A percentile compares a stretch with the other conserved stretches of the same genome.
These are phyloP conservation scores for Cucurbita pepo DNA, from an alignment of 306 rosid species.

Conservation along the genomic window DNA sequence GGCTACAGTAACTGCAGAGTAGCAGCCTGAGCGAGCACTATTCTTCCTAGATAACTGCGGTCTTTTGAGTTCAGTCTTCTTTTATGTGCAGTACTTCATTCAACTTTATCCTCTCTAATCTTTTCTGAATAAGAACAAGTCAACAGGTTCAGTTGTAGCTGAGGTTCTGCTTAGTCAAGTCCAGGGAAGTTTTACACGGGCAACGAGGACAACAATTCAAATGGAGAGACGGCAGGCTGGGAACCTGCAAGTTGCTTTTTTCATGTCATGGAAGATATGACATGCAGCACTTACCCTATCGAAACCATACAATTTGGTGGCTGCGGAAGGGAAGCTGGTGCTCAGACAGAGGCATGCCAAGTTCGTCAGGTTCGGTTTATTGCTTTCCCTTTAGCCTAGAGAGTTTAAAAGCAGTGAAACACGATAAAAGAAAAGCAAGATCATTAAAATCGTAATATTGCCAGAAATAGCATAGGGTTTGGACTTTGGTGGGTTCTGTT, in stretches of 20 bases:
- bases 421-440: background rate
- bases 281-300: background rate
- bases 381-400: background rate
- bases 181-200: background rate
- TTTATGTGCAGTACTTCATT: background rate
- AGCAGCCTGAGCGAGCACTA: background rate
- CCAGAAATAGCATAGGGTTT: background rate
- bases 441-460: background rate
- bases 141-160: conserved; percentile 1
- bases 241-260: background rate
- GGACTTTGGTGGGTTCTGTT: background rate
- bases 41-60: background rate
- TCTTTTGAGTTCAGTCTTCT: background rate
- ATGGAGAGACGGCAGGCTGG: background rate
- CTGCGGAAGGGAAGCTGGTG: background rate
- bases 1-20: background rate
- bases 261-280: background rate
- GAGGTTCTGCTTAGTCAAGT: background rate
- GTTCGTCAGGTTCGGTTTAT: background rate
- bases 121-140: background rate
- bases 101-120: background rate
- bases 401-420: background rate
- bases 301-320: background rate
- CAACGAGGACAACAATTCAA: conserved; percentile 2
- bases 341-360: background rate